Base-by-base conservation (phyloP, 345 rosid genomes). In the Lenwebbia sp. region DNA sequence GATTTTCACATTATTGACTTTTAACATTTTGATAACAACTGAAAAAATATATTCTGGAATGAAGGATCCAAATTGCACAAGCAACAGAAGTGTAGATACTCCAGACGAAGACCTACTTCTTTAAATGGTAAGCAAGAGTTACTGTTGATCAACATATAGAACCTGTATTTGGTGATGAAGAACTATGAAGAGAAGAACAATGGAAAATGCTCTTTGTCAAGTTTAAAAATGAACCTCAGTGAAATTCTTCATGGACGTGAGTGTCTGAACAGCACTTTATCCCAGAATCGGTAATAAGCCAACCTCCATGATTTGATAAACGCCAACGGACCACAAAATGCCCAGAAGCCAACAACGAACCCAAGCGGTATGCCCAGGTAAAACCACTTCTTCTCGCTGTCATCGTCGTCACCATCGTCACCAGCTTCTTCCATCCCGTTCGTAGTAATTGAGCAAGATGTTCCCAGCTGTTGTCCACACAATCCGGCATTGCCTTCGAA, bases 401-500 rank as follows among this genome's bases (percentile, higher is more conserved):
- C 83, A 13, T 76, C 7, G 1, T 10, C 5, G 13, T 40, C 2
- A 0, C 83, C 15, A 0, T 0, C 25, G 3, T 78, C 51, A 23
- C n/a, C 54, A 0, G 26, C 83, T 37, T 51, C 54, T 1, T 57
- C 10, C 19, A 7, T 44, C 83, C 52, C 30, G 8, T 44, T 81
- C 2, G 1, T 10, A 13, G 60, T 10, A 0, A 22, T 10, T 56
- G n/a, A 23, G n/a, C 28, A 25, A 56, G n/a, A n/a, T 30, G 55
- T 5, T 50, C 28, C 65, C 74, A 60, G 1, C 84, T 89, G 60
- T 21, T 2, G 26, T 89, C 92, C 92, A 33, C 93, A 88, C 21
- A 90, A 84, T 83, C 92, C 91, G 28, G 55, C 13, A 26, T 90
- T 90, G 8, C 90, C 90, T 70, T 58, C 54, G 58, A 91, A 91